Percentiles rank a stretch among this genome's conserved stretches.
Evolutionary conservation across 305 asterid genomes (phyloP).

Genomic region (Fraxinus albicans): DNA sequence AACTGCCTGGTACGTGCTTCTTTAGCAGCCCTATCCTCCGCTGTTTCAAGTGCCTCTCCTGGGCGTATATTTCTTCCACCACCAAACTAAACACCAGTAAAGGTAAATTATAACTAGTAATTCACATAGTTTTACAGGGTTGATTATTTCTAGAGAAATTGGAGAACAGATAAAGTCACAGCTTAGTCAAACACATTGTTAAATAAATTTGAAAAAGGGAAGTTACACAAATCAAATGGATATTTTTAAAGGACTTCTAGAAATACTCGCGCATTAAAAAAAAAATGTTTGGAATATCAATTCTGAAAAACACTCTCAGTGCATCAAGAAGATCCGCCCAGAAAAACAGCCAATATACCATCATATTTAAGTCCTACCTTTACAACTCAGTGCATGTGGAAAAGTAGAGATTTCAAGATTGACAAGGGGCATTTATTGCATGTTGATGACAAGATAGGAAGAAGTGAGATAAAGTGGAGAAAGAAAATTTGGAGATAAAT

Average conservation of each 20-base stretch:
- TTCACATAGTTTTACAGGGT: not conserved
- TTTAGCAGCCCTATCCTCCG: slow-evolving; percentile 72
- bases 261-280: not conserved
- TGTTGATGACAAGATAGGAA: not conserved
- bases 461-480: not conserved
- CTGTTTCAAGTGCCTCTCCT: slow-evolving; percentile 84
- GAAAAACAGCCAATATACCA: not conserved
- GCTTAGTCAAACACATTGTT: not conserved
- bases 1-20: slow-evolving; percentile 69
- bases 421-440: not conserved
- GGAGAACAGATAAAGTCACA: not conserved
- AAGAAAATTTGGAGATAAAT: not conserved
- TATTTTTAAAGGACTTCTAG: not conserved
- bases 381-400: not conserved
- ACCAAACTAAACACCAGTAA: slow-evolving; percentile 54
- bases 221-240: not conserved
- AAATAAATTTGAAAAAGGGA: not conserved
- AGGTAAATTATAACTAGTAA: not conserved
- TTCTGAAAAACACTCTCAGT: not conserved
- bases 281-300: not conserved
- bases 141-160: not conserved
- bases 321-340: not conserved
- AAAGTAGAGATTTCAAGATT: not conserved
- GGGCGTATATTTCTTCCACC: slow-evolving; percentile 87
- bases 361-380: not conserved